These are phyloP conservation scores for Cymbopogon citratus DNA, from an alignment of 176 grass and related monocot genomes.

Conservation along the genomic window DNA sequence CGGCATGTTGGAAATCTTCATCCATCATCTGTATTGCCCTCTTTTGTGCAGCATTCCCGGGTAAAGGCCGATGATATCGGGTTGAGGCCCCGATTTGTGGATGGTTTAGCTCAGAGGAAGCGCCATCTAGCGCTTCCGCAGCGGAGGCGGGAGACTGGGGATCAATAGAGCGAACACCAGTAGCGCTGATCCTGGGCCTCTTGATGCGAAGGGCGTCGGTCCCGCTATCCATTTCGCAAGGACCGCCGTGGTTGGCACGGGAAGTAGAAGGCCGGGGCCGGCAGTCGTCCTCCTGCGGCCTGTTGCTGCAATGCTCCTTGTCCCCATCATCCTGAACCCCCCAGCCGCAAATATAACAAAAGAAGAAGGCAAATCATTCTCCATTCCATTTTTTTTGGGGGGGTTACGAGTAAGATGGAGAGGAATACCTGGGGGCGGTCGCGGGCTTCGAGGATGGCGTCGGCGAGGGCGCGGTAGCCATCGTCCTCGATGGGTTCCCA, in stretches of 20 bases:
- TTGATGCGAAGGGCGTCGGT: not conserved
- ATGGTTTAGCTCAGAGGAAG: not conserved
- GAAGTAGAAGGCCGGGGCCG: not conserved
- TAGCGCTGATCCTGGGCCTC: constrained; percentile 10
- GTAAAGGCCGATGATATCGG: not conserved
- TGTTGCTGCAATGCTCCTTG: not conserved
- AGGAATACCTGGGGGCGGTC: not conserved
- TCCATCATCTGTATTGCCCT: constrained; percentile 11
- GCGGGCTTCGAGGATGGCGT: constrained; percentile 42
- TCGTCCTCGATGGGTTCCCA: constrained; percentile 82
- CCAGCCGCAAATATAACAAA: not conserved
- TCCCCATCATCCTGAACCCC: not conserved
- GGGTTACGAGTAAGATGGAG: no score
- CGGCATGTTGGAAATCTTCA: constrained; percentile 8
- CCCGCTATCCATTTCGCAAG: not conserved
- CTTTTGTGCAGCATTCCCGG: not conserved
- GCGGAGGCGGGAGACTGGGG: not conserved
- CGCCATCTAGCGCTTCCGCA: not conserved
- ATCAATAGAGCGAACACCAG: not conserved
- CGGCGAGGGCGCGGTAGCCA: constrained; percentile 50
- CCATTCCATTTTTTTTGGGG: not conserved
- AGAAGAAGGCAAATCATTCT: no score
- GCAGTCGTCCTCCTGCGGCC: not conserved
- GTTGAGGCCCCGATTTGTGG: not conserved
- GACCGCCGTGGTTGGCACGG: not conserved